Conservation (phyloP, 495 filamentous ascomycete species). For the Sordaria brevicollis region DNA sequence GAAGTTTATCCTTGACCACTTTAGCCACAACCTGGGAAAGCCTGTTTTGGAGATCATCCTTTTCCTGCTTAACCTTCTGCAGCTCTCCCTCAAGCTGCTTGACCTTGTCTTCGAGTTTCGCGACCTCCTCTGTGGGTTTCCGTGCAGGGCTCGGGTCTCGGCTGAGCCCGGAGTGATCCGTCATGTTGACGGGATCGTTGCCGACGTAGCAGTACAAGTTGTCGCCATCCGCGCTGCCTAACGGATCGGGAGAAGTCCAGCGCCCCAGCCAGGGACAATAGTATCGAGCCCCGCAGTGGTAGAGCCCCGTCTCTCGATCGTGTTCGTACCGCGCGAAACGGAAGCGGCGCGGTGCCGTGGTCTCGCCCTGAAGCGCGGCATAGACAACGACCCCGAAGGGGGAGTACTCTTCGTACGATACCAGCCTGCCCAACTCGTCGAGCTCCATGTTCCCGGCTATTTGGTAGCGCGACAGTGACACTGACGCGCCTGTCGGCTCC, state of each 20-base stretch:
- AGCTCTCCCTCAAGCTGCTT: too few relatives aligned
- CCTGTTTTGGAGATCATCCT: too few relatives aligned
- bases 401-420: constrained; percentile 28
- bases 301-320: constrained; percentile 26
- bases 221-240: constrained; percentile 7
- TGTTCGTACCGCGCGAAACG: constrained; percentile 19
- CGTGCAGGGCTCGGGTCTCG: too few relatives aligned
- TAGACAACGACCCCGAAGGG: constrained; percentile 23
- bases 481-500: too few relatives aligned
- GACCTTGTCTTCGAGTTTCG: too few relatives aligned
- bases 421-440: constrained; percentile 16
- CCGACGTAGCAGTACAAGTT: not conserved
- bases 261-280: constrained; percentile 21
- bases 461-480: not conserved
- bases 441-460: constrained; percentile 1
- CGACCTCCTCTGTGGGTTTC: too few relatives aligned
- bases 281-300: constrained; percentile 22
- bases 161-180: not conserved
- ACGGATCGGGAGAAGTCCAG: constrained; percentile 24
- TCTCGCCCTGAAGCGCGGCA: too few relatives aligned
- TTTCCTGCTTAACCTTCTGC: too few relatives aligned
- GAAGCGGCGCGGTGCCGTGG: constrained; percentile 10
- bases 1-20: too few relatives aligned
- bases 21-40: too few relatives aligned
- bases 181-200: not conserved